Base-by-base conservation (phyloP, 2,329 filamentous ascomycete genomes). In the Neofusicoccum ribis region DNA sequence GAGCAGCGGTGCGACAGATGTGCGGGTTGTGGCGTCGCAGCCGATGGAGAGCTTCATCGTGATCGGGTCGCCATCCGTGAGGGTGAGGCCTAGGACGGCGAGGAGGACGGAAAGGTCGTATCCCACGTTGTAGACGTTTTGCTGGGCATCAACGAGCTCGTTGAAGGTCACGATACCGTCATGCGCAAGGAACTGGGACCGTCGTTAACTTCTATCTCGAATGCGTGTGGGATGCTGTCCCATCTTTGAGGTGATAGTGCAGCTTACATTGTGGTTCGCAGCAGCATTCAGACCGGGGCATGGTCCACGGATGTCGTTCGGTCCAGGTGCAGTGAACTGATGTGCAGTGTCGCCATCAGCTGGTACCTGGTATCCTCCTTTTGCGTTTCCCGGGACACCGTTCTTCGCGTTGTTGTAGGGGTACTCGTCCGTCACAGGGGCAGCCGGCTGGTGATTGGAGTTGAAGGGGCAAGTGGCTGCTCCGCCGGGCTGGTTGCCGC, bases 71-170 rank as follows among this genome's bases (percentile, higher is more conserved):
- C 80, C 80, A 58, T 80, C 79, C 39, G 74, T 74, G 4, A 77
- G 68, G 12, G 72, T 72, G 5, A 82, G 72, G 61, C 78, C 78
- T 7, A 80, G 73, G 7, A 74, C 69, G 3, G 80, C 79, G 11
- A 81, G 74, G 12, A 79, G 68, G 34, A 72, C 71, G 8, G 79
- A 76, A 27, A 81, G 72, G 65, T 80, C 79, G 59, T 78, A 80
- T 54, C 73, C 78, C 23, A 81, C 76, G 43, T 81, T 81, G 72
- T 80, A 82, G 31, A 81, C 65, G 56, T 82, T 81, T 68, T 81
- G 79, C 52, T 80, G 77, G 37, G 79, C 79, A 66, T 80, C 78
- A 52, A 82, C 78, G n/a, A 81, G 74, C 69, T 82, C 79, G 49
- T 72, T 74, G 72, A 76, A 80, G 34, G 72, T 81, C 12, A 73